Percentiles rank a stretch among this genome's conserved stretches.
Evolutionary conservation across 1,139 yeast species (phyloP).

Genomic region (Ashbya aceris): DNA sequence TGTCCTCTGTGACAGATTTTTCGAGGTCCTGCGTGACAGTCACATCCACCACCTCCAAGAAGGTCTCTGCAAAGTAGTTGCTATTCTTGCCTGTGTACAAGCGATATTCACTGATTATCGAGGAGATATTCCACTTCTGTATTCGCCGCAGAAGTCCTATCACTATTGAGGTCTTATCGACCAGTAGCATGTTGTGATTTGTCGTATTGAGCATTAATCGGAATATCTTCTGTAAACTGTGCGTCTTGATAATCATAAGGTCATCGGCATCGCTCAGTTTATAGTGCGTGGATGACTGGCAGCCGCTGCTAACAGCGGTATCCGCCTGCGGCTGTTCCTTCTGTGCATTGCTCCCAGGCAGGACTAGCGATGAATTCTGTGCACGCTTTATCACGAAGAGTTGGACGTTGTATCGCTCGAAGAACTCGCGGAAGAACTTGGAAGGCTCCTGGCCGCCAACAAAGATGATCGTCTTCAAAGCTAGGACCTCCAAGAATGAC

Average conservation of each 20-base stretch:
- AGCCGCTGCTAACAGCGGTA: slow-evolving; percentile 14
- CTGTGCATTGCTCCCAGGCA: slow-evolving; percentile 9
- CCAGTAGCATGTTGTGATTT: slow-evolving; percentile 60
- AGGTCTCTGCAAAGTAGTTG: slow-evolving; percentile 74
- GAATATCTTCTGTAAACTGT: slow-evolving; percentile 47
- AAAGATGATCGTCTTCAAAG: slow-evolving; percentile 47
- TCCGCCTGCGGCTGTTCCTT: slow-evolving; percentile 6
- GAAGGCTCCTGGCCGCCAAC: slow-evolving; percentile 70
- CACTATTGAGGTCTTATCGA: slow-evolving; percentile 73
- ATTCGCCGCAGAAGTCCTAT: slow-evolving; percentile 73
- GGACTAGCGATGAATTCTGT: slow-evolving; percentile 15
- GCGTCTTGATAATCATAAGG: slow-evolving; percentile 64
- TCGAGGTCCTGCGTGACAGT: slow-evolving; percentile 35
- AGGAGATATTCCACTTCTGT: slow-evolving; percentile 82
- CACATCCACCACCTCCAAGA: slow-evolving; percentile 59
- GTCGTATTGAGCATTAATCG: slow-evolving; percentile 52
- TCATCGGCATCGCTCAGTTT: slow-evolving; percentile 38
- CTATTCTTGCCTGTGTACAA: slow-evolving; percentile 64
- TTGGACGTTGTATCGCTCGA: slow-evolving; percentile 25
- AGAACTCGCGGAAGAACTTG: slow-evolving; percentile 32
- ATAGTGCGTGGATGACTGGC: slow-evolving; percentile 7
- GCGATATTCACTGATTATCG: slow-evolving; percentile 77
- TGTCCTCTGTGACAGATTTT: not conserved
- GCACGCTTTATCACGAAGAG: slow-evolving; percentile 23
- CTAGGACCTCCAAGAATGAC: slow-evolving; percentile 58